A percentile compares a stretch with the other conserved stretches of the same genome.
Evolutionary conservation across 176 grass and related monocot species (phyloP).

Genomic region (Aegilops longissima): DNA sequence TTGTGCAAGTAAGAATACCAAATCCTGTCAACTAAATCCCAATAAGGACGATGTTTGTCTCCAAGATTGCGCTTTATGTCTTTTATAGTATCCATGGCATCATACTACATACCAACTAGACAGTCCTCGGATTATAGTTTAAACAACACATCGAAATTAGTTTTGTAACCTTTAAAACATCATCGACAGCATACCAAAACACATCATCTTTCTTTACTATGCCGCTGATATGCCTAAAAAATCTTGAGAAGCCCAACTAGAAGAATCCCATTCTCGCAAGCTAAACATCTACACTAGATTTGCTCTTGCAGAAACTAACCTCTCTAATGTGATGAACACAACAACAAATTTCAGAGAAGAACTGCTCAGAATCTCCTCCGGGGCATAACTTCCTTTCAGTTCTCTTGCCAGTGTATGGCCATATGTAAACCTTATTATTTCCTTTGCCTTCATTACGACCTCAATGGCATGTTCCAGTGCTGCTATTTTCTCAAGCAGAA

Average conservation of each 20-base stretch:
- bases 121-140: conserved; percentile 36
- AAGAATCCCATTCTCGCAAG: too few species aligned
- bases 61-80: conserved; percentile 46
- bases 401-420: too few species aligned
- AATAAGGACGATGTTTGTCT: conserved; percentile 41
- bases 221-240: too few species aligned
- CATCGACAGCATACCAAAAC: conserved; percentile 60
- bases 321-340: neutral
- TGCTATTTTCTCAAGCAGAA: neutral
- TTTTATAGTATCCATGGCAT: conserved; percentile 74
- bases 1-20: conserved; percentile 74
- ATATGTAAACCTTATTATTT: too few species aligned
- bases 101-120: conserved; percentile 64
- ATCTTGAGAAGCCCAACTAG: too few species aligned
- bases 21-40: conserved; percentile 54
- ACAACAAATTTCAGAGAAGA: neutral
- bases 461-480: conserved; percentile 37
- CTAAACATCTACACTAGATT: too few species aligned
- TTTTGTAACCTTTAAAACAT: conserved; percentile 54
- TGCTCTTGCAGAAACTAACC: too few species aligned
- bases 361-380: too few species aligned
- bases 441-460: neutral
- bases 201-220: neutral
- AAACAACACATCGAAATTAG: conserved; percentile 55
- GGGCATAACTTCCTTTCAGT: too few species aligned